These are phyloP conservation scores for Exserohilum turcica DNA, from an alignment of 2,329 filamentous ascomycete species.

Conservation along the genomic window DNA sequence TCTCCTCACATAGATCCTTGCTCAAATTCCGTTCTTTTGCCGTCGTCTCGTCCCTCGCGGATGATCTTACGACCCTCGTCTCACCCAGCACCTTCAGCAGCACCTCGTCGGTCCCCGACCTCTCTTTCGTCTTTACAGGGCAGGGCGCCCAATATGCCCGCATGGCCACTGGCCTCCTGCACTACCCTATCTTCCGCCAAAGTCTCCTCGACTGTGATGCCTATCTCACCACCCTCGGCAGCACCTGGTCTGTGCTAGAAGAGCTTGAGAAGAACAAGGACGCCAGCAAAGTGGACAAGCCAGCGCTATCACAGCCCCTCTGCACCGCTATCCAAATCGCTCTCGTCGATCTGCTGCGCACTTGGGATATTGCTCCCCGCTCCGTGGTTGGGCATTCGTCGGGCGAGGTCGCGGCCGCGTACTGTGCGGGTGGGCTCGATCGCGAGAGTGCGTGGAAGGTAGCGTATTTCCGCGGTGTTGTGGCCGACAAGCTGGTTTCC, in stretches of 20 bases:
- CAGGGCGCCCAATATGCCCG: constrained; percentile 36
- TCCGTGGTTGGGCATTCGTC: constrained; percentile 27
- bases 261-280: constrained; percentile 23
- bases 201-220: constrained; percentile 4
- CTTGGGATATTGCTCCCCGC: constrained; percentile 17
- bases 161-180: constrained; percentile 30
- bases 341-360: constrained; percentile 6
- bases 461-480: constrained; percentile 16
- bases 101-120: neutral
- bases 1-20: constrained; percentile 25
- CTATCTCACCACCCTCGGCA: neutral
- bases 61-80: constrained; percentile 3
- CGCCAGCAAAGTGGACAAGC: constrained; percentile 9
- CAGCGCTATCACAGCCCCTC: constrained; percentile 13
- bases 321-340: too few species aligned
- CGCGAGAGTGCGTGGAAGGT: constrained; percentile 8
- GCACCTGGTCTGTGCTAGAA: constrained; percentile 18
- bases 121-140: constrained; percentile 36
- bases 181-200: constrained; percentile 8
- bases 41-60: constrained; percentile 7
- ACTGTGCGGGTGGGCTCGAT: constrained; percentile 6
- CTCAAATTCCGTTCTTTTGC: constrained; percentile 18
- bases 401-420: constrained; percentile 31
- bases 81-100: constrained; percentile 3
- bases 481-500: constrained; percentile 3